Conservation (phyloP, 2,329 filamentous ascomycete genomes). For the Fusarium pseudograminearum region DNA sequence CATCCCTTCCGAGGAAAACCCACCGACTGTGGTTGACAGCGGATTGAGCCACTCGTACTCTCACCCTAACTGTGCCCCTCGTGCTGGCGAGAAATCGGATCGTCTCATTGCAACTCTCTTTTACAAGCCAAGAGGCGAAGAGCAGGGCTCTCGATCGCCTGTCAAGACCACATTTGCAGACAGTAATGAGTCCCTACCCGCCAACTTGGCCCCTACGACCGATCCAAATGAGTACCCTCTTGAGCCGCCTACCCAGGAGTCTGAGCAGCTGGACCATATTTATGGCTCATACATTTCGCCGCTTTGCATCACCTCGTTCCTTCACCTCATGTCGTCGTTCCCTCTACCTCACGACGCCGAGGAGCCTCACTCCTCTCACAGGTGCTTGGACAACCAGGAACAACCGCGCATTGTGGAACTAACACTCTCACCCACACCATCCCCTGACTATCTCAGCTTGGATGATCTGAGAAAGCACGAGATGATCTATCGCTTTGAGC, state of each 20-base stretch:
- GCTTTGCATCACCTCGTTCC: conserved; percentile 73
- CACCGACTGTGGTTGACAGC: conserved; percentile 71
- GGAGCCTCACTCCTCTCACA: conserved; percentile 70
- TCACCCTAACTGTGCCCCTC: conserved; percentile 71
- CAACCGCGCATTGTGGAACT: conserved; percentile 75
- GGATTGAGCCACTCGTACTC: conserved; percentile 72
- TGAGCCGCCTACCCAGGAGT: conserved; percentile 67
- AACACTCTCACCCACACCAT: conserved; percentile 70
- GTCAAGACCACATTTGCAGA: conserved; percentile 47
- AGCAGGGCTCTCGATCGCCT: conserved; percentile 50
- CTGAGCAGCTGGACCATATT: conserved; percentile 71
- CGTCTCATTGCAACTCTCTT: conserved; percentile 72
- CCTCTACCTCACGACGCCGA: conserved; percentile 65
- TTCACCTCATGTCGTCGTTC: conserved; percentile 74
- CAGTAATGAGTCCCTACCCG: conserved; percentile 56
- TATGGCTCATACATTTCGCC: conserved; percentile 75
- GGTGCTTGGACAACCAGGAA: conserved; percentile 71
- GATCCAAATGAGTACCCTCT: conserved; percentile 70
- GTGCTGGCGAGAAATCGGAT: conserved; percentile 60
- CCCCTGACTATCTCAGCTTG: conserved; percentile 72
- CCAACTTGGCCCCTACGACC: conserved; percentile 70
- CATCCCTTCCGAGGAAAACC: conserved; percentile 69
- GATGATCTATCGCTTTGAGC: conserved; percentile 84
- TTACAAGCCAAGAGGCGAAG: conserved; percentile 63
- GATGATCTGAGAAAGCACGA: conserved; percentile 82